Conservation (phyloP, 2,329 filamentous ascomycete genomes). For the Fusarium agapanthi region DNA sequence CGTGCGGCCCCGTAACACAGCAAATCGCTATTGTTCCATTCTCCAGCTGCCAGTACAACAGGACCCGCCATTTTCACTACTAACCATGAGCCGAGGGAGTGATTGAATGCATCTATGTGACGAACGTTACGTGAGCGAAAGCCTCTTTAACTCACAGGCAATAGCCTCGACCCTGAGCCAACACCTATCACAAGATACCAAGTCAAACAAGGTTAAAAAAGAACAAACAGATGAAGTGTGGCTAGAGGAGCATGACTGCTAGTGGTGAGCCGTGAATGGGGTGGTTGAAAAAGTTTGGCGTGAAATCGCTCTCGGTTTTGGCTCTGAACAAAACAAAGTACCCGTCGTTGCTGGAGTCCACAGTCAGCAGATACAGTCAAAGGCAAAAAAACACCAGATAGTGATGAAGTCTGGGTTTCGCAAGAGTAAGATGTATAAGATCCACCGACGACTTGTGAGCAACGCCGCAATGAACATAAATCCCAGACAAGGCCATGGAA, state of each 20-base stretch:
- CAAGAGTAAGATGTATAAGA: not conserved
- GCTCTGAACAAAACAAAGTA: not conserved
- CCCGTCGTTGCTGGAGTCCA: not conserved
- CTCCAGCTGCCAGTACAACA: fast-evolving
- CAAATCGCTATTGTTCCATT: not conserved
- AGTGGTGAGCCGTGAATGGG: not conserved
- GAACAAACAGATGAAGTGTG: too few species aligned
- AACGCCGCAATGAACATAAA: not conserved
- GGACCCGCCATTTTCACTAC: fast-evolving
- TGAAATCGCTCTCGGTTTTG: not conserved
- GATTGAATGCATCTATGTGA: not conserved
- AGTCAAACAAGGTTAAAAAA: not conserved
- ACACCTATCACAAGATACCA: not conserved
- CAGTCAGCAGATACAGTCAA: too few species aligned
- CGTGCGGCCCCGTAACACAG: fast-evolving
- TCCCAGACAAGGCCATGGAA: too few species aligned
- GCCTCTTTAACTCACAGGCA: not conserved
- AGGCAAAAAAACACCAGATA: fast-evolving
- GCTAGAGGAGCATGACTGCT: not conserved
- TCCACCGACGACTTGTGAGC: not conserved
- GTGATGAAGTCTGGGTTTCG: not conserved
- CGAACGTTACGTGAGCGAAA: too few species aligned
- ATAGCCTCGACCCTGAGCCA: not conserved
- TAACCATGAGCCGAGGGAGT: not conserved
- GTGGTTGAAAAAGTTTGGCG: fast-evolving